Evolutionary conservation across 768 basidiomycete genomes (phyloP).

Genomic region (Termitomyces sp.): DNA sequence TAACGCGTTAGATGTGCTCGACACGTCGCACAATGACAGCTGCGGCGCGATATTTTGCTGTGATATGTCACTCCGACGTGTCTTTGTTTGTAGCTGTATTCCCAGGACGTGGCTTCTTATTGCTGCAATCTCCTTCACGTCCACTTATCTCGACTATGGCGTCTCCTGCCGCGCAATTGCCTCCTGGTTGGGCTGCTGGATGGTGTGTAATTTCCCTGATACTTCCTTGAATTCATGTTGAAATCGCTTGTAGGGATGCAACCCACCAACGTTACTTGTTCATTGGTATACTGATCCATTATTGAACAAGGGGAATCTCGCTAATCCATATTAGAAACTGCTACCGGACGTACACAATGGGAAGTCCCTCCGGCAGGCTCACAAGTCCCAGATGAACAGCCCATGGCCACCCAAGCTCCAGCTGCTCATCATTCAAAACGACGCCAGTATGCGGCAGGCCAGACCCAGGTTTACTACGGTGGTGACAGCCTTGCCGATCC

Average conservation of each 20-base stretch:
- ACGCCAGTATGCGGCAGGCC: constrained; percentile 91
- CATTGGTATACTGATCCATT: constrained; percentile 57
- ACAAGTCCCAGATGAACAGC: constrained; percentile 31
- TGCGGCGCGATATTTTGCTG: too few species aligned
- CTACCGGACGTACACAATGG: constrained; percentile 85
- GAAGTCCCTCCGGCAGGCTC: constrained; percentile 41
- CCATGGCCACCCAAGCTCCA: constrained; percentile 39
- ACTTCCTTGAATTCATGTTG: constrained; percentile 7
- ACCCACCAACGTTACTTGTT: constrained; percentile 81
- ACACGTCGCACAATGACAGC: neutral
- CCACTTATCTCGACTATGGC: constrained; percentile 33
- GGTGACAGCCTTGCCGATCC: constrained; percentile 41
- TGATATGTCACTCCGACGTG: constrained; percentile 16
- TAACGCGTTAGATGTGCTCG: neutral
- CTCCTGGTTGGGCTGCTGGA: constrained; percentile 90
- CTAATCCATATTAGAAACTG: constrained; percentile 55
- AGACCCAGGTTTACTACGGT: constrained; percentile 86
- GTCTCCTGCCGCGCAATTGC: constrained; percentile 61
- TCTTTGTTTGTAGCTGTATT: constrained; percentile 21
- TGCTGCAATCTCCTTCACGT: constrained; percentile 11
- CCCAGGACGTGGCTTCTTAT: constrained; percentile 24
- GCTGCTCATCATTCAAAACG: constrained; percentile 53
- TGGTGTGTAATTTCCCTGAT: constrained; percentile 48
- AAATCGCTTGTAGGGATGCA: constrained; percentile 56
- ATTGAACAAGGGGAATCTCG: constrained; percentile 7